Percentiles rank a stretch among this genome's conserved stretches.
Conservation (phyloP, 2,329 filamentous ascomycete species). For the Colletotrichum truncatum region DNA sequence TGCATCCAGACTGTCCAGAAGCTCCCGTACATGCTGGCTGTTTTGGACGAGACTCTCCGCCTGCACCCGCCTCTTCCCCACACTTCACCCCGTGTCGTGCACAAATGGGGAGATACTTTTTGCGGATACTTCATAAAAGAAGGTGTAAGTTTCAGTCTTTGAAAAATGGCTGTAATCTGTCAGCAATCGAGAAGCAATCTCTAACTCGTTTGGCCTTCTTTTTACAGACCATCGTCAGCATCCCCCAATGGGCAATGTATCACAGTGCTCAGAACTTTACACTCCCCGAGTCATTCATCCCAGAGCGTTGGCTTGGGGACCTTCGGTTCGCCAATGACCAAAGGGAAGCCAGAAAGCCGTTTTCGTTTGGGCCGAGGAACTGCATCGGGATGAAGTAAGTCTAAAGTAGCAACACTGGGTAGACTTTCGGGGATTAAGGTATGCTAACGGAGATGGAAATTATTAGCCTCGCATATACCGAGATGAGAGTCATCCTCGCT, state of each 20-base stretch:
- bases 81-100: constrained; percentile 36
- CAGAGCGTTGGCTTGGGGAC: constrained; percentile 47
- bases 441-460: neutral
- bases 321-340: constrained; percentile 33
- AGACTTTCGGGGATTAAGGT: neutral
- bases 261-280: constrained; percentile 45
- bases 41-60: constrained; percentile 51
- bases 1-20: constrained; percentile 37
- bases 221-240: constrained; percentile 40
- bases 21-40: constrained; percentile 48
- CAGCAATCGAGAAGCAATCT: no score
- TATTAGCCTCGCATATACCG: constrained; percentile 50
- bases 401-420: neutral
- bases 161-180: no score
- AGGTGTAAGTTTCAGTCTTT: constrained; percentile 30
- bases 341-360: constrained; percentile 37
- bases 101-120: constrained; percentile 42
- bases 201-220: no score
- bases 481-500: constrained; percentile 57
- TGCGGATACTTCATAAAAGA: constrained; percentile 41
- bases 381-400: constrained; percentile 44
- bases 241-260: constrained; percentile 42
- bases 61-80: constrained; percentile 43
- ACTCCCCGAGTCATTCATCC: constrained; percentile 52
- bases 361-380: constrained; percentile 38